Percentiles rank a stretch among this genome's conserved stretches.
Evolutionary conservation across 1,284 basidiomycete genomes (phyloP).

Genomic region (Ustilago trichophora): DNA sequence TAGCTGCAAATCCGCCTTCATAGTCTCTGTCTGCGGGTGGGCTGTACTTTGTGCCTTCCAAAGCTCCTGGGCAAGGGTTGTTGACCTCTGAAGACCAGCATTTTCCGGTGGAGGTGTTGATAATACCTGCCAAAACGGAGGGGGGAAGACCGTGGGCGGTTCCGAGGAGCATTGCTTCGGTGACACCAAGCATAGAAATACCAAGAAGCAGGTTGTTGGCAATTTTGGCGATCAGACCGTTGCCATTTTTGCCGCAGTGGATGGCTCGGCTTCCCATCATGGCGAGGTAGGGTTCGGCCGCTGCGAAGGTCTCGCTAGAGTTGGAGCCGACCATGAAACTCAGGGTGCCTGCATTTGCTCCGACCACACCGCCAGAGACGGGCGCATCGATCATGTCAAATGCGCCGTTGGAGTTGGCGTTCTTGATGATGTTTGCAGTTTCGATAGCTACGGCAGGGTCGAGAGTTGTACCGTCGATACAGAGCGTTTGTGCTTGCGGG

Average conservation of each 20-base stretch:
- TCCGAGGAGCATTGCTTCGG: constrained; percentile 61
- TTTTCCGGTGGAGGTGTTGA: constrained; percentile 65
- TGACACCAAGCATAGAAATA: constrained; percentile 57
- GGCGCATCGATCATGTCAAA: constrained; percentile 84
- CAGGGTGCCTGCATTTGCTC: constrained; percentile 79
- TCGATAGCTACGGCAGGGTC: constrained; percentile 78
- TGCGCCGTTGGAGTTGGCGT: constrained; percentile 67
- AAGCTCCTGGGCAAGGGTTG: constrained; percentile 82
- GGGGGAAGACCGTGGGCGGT: constrained; percentile 54
- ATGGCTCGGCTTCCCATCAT: constrained; percentile 82
- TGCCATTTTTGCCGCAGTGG: constrained; percentile 85
- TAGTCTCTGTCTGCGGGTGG: constrained; percentile 85
- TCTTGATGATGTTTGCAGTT: constrained; percentile 72
- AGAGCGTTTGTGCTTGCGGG: constrained; percentile 70
- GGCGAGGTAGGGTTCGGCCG: constrained; percentile 71
- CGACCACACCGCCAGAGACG: constrained; percentile 87
- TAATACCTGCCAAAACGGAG: constrained; percentile 54
- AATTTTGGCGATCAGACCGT: constrained; percentile 61
- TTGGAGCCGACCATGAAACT: constrained; percentile 87
- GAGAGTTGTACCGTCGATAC: constrained; percentile 87
- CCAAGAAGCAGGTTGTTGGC: constrained; percentile 63
- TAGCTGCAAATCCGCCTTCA: constrained; percentile 70
- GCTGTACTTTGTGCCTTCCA: constrained; percentile 71
- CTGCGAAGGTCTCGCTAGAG: constrained; percentile 71
- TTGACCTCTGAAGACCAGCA: constrained; percentile 87